These are phyloP conservation scores for Cladophialophora carrionii DNA, from an alignment of 2,329 filamentous ascomycete genomes.

Conservation along the genomic window DNA sequence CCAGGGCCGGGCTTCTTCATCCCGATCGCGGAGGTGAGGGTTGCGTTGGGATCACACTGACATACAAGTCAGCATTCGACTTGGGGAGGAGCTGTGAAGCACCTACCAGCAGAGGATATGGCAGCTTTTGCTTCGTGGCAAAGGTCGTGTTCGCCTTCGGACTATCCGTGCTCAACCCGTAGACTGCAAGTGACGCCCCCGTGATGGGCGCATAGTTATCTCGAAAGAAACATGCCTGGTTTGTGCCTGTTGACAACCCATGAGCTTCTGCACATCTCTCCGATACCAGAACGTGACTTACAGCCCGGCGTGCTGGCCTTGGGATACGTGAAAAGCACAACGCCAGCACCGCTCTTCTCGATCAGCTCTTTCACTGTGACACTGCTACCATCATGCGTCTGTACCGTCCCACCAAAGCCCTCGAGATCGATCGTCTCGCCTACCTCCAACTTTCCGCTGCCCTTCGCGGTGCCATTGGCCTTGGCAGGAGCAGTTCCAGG, in stretches of 20 bases:
- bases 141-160: slow-evolving; percentile 92
- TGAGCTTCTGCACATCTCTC: neutral
- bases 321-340: slow-evolving; percentile 77
- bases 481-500: slow-evolving; percentile 39
- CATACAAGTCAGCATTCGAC: neutral
- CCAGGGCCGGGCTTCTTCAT: slow-evolving; percentile 75
- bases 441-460: slow-evolving; percentile 42
- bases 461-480: slow-evolving; percentile 36
- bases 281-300: slow-evolving; percentile 47
- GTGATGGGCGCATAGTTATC: slow-evolving; percentile 79
- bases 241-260: slow-evolving; percentile 69
- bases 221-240: slow-evolving; percentile 89
- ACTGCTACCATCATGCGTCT: slow-evolving; percentile 81
- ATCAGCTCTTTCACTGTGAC: slow-evolving; percentile 80
- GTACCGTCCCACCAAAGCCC: slow-evolving; percentile 68
- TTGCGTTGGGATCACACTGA: slow-evolving; percentile 70
- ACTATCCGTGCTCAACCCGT: slow-evolving; percentile 83
- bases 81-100: neutral
- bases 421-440: slow-evolving; percentile 60
- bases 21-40: slow-evolving; percentile 83
- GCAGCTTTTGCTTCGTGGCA: slow-evolving; percentile 86
- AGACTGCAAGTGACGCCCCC: slow-evolving; percentile 79
- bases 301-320: slow-evolving; percentile 93
- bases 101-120: slow-evolving; percentile 71
- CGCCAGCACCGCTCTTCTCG: slow-evolving; percentile 78